Evolutionary conservation across 176 grass and related monocot species (phyloP).

Genomic region (Aechmea fasciata): DNA sequence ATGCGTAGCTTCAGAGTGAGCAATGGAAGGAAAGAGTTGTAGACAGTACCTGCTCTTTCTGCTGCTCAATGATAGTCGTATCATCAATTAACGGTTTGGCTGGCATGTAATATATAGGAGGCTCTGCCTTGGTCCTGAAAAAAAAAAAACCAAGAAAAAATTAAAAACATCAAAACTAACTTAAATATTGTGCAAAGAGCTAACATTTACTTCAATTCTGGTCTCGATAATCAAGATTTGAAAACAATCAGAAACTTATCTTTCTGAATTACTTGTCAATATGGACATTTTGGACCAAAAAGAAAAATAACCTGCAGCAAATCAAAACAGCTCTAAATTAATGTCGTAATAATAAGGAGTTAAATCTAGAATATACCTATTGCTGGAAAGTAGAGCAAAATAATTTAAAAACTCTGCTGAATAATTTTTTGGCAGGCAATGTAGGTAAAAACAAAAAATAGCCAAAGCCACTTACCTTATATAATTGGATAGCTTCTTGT

Average conservation of each 20-base stretch:
- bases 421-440: no score
- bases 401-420: conserved; percentile 22
- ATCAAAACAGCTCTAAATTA: background rate
- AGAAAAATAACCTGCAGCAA: conserved; percentile 98
- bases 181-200: background rate
- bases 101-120: conserved; percentile 89
- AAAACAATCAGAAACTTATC: conserved; percentile 79
- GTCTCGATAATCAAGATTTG: conserved; percentile 44
- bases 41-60: conserved; percentile 56
- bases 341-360: background rate
- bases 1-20: background rate
- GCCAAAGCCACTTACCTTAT: conserved; percentile 52
- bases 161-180: conserved; percentile 18
- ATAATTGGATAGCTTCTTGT: conserved; percentile 96
- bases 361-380: no score
- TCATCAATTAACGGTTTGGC: conserved; percentile 71
- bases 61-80: conserved; percentile 38
- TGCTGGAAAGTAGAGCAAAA: conserved; percentile 12
- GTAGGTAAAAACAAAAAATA: background rate
- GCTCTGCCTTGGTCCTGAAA: conserved; percentile 89
- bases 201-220: background rate
- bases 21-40: background rate
- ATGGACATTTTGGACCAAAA: conserved; percentile 95
- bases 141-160: conserved; percentile 31
- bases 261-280: conserved; percentile 97